phyloP scores from a whole-genome alignment of 1,284 basidiomycete genomes.

The Cryptococcus maquisensis region DNA sequence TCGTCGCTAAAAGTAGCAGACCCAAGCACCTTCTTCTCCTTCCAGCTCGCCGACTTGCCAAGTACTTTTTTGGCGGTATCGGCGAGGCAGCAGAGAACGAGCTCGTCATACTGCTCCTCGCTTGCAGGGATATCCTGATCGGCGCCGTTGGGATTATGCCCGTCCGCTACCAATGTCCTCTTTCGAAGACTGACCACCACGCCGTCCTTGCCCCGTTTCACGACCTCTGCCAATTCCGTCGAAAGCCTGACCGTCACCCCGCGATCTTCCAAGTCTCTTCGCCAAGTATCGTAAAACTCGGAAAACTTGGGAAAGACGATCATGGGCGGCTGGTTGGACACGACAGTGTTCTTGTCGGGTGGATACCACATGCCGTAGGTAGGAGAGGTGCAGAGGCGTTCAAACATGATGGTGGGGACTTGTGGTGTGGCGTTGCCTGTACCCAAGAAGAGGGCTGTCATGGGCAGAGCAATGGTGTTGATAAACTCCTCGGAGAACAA shows the following conservation, averaged over 20 bases:
- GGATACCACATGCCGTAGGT: slow-evolving; percentile 52
- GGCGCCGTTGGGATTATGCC: slow-evolving; percentile 43
- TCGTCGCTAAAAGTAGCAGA: slow-evolving; percentile 54
- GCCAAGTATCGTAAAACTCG: slow-evolving; percentile 49
- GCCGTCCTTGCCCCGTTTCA: background rate
- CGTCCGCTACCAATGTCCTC: slow-evolving; percentile 37
- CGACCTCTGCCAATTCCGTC: background rate
- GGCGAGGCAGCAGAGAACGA: slow-evolving; percentile 59
- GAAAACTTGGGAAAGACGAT: slow-evolving; percentile 49
- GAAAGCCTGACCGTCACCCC: slow-evolving; percentile 39
- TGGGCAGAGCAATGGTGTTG: slow-evolving; percentile 49
- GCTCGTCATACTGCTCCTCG: slow-evolving; percentile 59
- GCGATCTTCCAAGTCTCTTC: slow-evolving; percentile 38
- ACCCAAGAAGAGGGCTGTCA: slow-evolving; percentile 48
- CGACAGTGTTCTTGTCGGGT: slow-evolving; percentile 44
- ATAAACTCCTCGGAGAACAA: slow-evolving; percentile 55
- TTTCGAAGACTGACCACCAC: slow-evolving; percentile 28
- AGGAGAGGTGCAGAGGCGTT: slow-evolving; percentile 49
- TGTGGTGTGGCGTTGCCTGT: slow-evolving; percentile 51
- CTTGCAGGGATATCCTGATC: slow-evolving; percentile 41
- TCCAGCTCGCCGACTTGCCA: slow-evolving; percentile 56
- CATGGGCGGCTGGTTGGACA: slow-evolving; percentile 50
- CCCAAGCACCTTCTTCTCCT: slow-evolving; percentile 60
- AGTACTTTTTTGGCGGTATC: slow-evolving; percentile 59
- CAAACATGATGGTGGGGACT: slow-evolving; percentile 49